A percentile compares a stretch with the other conserved stretches of the same genome.
These are phyloP conservation scores for Cadophora sp. DNA, from an alignment of 2,329 filamentous ascomycete genomes.

Conservation along the genomic window DNA sequence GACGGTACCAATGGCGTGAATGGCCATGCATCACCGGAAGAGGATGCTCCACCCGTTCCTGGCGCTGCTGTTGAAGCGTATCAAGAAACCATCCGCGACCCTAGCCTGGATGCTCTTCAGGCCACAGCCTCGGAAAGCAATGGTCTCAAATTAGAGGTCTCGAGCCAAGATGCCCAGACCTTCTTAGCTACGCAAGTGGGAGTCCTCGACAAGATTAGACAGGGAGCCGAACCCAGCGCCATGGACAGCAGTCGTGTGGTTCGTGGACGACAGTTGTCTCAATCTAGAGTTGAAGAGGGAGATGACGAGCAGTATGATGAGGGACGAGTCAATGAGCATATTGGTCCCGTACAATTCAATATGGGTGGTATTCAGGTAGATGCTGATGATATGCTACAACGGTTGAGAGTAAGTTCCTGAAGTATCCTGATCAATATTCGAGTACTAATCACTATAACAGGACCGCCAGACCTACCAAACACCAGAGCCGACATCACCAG, in stretches of 20 bases:
- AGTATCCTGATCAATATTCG: neutral
- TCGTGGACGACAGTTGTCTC: constrained; percentile 35
- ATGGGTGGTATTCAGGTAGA: constrained; percentile 97
- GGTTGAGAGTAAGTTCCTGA: constrained; percentile 71
- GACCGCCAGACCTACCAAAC: constrained; percentile 46
- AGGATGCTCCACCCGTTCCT: constrained; percentile 36
- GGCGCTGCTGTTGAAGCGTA: constrained; percentile 75
- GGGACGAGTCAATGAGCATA: constrained; percentile 66
- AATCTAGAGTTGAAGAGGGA: constrained; percentile 29
- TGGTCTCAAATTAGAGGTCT: constrained; percentile 56
- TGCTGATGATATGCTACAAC: constrained; percentile 89
- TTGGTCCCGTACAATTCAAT: constrained; percentile 95
- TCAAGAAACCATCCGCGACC: constrained; percentile 80
- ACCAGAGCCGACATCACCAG: constrained; percentile 44
- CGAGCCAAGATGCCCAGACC: constrained; percentile 75
- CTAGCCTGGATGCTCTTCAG: constrained; percentile 67
- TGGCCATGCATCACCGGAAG: constrained; percentile 22
- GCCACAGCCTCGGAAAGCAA: constrained; percentile 56
- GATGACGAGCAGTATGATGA: constrained; percentile 39
- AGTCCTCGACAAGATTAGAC: constrained; percentile 69
- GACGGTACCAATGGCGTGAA: constrained; percentile 38
- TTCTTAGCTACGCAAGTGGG: constrained; percentile 80
- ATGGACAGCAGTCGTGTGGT: constrained; percentile 41
- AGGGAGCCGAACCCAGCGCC: constrained; percentile 54
- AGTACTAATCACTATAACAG: constrained; percentile 30